Conservation (phyloP, 106 monocot species). For the Alisma plantagoaquatica region DNA sequence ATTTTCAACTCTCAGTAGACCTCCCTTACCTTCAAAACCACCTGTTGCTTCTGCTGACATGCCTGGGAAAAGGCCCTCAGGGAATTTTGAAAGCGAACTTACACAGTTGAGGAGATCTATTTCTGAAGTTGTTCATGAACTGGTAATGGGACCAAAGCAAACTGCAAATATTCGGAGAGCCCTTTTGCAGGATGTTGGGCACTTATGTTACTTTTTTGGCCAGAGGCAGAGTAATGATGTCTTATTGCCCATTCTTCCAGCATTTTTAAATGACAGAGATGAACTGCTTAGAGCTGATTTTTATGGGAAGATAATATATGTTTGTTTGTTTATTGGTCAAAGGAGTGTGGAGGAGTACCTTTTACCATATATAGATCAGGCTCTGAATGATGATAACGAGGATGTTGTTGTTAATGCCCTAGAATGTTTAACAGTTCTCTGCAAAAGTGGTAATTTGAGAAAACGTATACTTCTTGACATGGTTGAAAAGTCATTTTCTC, state of each 20-base stretch:
- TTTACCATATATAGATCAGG: constrained; percentile 92
- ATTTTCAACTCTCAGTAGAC: constrained; percentile 24
- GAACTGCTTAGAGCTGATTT: constrained; percentile 81
- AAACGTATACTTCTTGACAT: constrained; percentile 73
- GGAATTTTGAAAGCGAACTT: constrained; percentile 35
- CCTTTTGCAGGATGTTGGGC: constrained; percentile 69
- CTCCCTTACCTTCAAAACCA: constrained; percentile 9
- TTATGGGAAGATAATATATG: constrained; percentile 77
- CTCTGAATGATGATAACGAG: constrained; percentile 73
- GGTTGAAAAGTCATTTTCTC: constrained; percentile 73
- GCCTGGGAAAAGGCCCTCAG: constrained; percentile 19
- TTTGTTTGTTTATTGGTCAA: constrained; percentile 91
- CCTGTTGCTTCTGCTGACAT: constrained; percentile 18
- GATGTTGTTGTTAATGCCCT: constrained; percentile 84
- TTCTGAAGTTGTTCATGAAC: constrained; percentile 90
- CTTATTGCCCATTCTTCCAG: constrained; percentile 88
- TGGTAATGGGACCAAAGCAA: constrained; percentile 91
- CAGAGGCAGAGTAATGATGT: constrained; percentile 89
- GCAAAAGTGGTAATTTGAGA: constrained; percentile 58
- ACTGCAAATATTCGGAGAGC: constrained; percentile 93
- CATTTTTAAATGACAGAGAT: constrained; percentile 93
- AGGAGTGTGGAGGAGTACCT: constrained; percentile 93
- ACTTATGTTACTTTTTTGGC: constrained; percentile 91
- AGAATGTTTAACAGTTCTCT: constrained; percentile 83
- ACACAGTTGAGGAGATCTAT: constrained; percentile 56